Percentiles rank a stretch among this genome's conserved stretches.
Conservation (phyloP, 164 flowering plant species). For the Dillenia suffruticosa region DNA sequence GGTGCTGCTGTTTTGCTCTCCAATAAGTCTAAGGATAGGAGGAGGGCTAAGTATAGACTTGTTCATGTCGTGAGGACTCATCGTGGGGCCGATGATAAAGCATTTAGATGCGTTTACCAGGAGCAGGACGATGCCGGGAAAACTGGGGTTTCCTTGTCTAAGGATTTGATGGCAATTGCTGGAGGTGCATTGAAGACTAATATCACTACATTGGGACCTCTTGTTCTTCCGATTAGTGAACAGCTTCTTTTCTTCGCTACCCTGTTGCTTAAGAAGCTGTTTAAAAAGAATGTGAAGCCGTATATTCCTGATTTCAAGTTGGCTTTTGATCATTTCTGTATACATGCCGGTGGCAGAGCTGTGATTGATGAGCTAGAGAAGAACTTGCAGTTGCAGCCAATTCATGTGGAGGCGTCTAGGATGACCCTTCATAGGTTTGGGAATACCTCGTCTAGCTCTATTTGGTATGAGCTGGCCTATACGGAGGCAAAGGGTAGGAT, state of each 20-base stretch:
- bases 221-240: conserved; percentile 42
- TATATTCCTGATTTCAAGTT: conserved; percentile 43
- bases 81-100: conserved; percentile 34
- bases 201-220: conserved; percentile 42
- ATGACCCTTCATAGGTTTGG: conserved; percentile 43
- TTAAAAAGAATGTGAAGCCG: conserved; percentile 28
- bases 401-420: conserved; percentile 39
- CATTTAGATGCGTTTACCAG: conserved; percentile 33
- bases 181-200: conserved; percentile 36
- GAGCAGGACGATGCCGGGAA: conserved; percentile 35
- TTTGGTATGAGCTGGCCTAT: conserved; percentile 44
- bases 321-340: conserved; percentile 45
- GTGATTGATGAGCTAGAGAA: conserved; percentile 45
- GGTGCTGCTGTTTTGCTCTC: conserved; percentile 39
- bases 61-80: conserved; percentile 40
- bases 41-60: conserved; percentile 38
- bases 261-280: conserved; percentile 26
- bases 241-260: conserved; percentile 36
- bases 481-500: conserved; percentile 41
- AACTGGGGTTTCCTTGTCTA: conserved; percentile 34
- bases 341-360: conserved; percentile 41
- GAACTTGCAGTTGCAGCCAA: conserved; percentile 28
- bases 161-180: conserved; percentile 43
- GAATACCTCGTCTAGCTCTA: conserved; percentile 41
- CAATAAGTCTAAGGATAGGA: conserved; percentile 21